Evolutionary conservation across 2,329 filamentous ascomycete species (phyloP).

Genomic region (Sporothrix curviconia): DNA sequence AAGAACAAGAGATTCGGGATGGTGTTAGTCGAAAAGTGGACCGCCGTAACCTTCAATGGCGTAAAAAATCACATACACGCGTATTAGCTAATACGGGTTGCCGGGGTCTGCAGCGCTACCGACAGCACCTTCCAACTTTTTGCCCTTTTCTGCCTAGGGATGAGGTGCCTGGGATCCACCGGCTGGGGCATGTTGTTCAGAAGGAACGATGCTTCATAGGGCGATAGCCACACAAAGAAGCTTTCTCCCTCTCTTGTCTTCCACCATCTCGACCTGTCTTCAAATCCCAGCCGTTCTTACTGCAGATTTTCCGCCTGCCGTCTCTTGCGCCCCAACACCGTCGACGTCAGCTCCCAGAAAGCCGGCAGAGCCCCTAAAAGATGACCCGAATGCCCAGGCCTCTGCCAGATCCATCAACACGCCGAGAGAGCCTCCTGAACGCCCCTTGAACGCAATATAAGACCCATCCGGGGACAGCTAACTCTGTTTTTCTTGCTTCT

Average conservation of each 20-base stretch:
- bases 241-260: too few relatives aligned
- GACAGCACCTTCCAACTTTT: not conserved
- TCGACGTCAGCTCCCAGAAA: not conserved
- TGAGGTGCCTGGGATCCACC: not conserved
- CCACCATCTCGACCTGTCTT: too few relatives aligned
- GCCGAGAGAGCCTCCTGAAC: too few relatives aligned
- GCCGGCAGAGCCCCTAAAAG: not conserved
- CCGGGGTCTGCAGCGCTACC: not conserved
- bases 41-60: not conserved
- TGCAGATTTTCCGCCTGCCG: too few relatives aligned
- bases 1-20: not conserved
- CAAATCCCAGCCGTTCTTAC: too few relatives aligned
- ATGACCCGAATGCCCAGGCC: conserved; percentile 1
- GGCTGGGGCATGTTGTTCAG: too few relatives aligned
- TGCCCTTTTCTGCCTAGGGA: not conserved
- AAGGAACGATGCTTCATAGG: too few relatives aligned
- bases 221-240: too few relatives aligned
- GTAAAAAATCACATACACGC: not conserved
- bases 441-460: not conserved
- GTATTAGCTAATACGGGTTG: conserved; percentile 9
- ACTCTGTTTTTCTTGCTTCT: too few relatives aligned
- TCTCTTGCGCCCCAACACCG: too few relatives aligned
- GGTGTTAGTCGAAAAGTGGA: conserved; percentile 1
- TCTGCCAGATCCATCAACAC: too few relatives aligned
- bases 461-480: not conserved